Base-by-base conservation (phyloP, 2,329 filamentous ascomycete genomes). In the Orbilia brochopaga region DNA sequence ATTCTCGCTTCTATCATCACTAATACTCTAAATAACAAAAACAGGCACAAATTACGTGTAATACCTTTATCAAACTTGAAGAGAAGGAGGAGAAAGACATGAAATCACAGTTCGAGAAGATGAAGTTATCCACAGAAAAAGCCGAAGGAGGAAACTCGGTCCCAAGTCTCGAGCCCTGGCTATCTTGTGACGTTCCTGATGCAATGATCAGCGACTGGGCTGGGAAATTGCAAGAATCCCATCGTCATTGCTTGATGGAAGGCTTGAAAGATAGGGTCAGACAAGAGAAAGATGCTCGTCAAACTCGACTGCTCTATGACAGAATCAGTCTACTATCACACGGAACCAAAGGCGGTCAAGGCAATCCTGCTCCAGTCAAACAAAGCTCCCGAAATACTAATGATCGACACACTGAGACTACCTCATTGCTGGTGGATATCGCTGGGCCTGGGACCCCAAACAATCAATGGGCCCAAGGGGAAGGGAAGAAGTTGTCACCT, bases 131-230 rank as follows among this genome's bases (percentile, higher is more conserved):
- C 35, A 40, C 5, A 19, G 11, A 2, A 1, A 55, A 6, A 63
- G 40, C 21, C 27, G 23, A 24, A 52, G 27, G 30, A 15, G 52
- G 17, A 32, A 27, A 4, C 35, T n/a, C 24, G 17, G 23, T 23
- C 48, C 48, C 19, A 11, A 48, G 21, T 35, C 48, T 54, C 5
- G 27, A 50, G 6, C 32, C 42, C 3, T 65, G 60, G 60, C 61
- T 60, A 60, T 32, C 37, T 7, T 19, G 61, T 32, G 60, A 65
- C 15, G 32, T 52, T 2, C 3, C 55, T 13, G 67, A 72, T 15
- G 21, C 23, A 7, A 40, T 23, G 8, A 56, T 72, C 21, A 48
- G 54, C 5, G 67, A 72, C 24, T 72, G 67, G 67, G 67, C 67
- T n/a, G 42, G 15, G n/a, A 57, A 57, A 17, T 11, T 72, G n/a